These are phyloP conservation scores for Citrus sp. DNA, from an alignment of 345 rosid genomes.

Conservation along the genomic window DNA sequence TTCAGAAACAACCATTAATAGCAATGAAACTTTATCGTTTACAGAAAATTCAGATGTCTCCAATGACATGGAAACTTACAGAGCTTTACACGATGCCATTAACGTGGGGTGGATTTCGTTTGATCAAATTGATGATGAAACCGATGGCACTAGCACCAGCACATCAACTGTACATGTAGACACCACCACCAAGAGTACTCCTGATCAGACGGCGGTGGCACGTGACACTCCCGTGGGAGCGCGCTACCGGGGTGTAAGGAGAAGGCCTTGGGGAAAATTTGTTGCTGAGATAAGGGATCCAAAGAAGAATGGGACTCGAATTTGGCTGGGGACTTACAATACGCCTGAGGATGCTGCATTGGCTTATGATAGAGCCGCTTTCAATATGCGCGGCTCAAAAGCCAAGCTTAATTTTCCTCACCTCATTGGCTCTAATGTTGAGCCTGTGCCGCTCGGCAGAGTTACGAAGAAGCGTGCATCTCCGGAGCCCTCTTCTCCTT, in stretches of 20 bases:
- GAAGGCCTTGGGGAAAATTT: conserved; percentile 64
- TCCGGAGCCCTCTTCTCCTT: neutral
- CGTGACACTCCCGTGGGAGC: neutral
- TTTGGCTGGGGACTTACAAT: conserved; percentile 74
- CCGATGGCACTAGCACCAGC: no score
- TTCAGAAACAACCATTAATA: neutral
- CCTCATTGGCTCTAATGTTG: neutral
- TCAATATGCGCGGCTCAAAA: conserved; percentile 44
- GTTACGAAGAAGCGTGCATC: neutral
- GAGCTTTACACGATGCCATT: conserved; percentile 13
- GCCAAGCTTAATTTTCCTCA: conserved; percentile 56
- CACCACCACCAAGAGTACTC: no score
- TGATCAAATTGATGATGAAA: neutral
- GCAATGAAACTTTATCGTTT: no score
- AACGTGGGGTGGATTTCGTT: conserved; percentile 16
- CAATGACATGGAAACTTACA: neutral
- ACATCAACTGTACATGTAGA: no score
- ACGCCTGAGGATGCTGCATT: conserved; percentile 60
- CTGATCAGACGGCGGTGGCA: neutral
- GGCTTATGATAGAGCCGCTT: conserved; percentile 59
- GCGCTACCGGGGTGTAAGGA: conserved; percentile 25
- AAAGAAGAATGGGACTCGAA: conserved; percentile 57
- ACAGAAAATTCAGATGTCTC: neutral
- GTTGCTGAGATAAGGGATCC: conserved; percentile 74
- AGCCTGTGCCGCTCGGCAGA: neutral